Conservation (phyloP, 1,284 basidiomycete genomes). For the Phlebopus sp. region DNA sequence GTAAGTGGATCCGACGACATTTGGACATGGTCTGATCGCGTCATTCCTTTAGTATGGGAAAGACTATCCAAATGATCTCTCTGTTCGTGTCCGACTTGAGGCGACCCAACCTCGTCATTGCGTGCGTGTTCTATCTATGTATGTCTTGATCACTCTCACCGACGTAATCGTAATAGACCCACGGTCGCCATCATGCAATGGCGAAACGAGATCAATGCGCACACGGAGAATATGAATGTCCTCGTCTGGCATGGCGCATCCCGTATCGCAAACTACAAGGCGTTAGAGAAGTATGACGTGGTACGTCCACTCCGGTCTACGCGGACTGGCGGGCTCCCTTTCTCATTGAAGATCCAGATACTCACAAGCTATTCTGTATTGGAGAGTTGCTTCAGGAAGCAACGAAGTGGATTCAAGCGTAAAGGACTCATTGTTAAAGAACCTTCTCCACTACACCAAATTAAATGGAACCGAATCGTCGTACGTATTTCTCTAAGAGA, state of each 20-base stretch:
- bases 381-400: conserved; percentile 92
- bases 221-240: conserved; percentile 78
- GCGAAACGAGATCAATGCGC: conserved; percentile 89
- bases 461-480: conserved; percentile 84
- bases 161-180: conserved; percentile 46
- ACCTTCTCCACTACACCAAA: conserved; percentile 80
- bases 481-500: conserved; percentile 36
- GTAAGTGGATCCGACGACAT: conserved; percentile 38
- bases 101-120: conserved; percentile 89
- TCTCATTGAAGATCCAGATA: conserved; percentile 39
- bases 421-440: conserved; percentile 87
- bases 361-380: conserved; percentile 83
- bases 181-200: conserved; percentile 99
- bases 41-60: conserved; percentile 77
- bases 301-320: conserved; percentile 43
- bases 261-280: conserved; percentile 58
- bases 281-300: conserved; percentile 86
- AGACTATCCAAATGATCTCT: conserved; percentile 97
- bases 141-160: conserved; percentile 2
- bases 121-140: conserved; percentile 47
- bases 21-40: conserved; percentile 5
- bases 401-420: conserved; percentile 88
- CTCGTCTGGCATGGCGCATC: conserved; percentile 90
- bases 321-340: neutral
- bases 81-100: conserved; percentile 78